Evolutionary conservation across 1,284 basidiomycete species (phyloP).

Genomic region (Pseudozyma thailandica): DNA sequence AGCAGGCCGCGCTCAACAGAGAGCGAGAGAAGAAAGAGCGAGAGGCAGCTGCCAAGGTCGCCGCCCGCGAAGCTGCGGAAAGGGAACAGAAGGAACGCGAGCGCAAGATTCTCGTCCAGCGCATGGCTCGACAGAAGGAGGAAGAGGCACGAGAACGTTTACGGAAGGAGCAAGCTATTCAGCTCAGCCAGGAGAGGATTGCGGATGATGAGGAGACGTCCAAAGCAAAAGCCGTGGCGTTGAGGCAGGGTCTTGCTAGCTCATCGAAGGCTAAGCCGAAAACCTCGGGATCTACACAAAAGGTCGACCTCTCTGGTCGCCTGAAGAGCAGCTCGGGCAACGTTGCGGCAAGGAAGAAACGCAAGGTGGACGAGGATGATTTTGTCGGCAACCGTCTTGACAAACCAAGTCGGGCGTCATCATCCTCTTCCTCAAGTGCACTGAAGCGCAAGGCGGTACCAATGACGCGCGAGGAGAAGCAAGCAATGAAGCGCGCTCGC

Average conservation of each 20-base stretch:
- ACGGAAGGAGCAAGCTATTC: constrained; percentile 28
- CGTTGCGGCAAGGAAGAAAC: constrained; percentile 14
- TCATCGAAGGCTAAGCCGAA: constrained; percentile 10
- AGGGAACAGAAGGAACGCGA: constrained; percentile 42
- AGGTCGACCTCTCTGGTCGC: constrained; percentile 31
- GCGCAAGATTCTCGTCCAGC: constrained; percentile 39
- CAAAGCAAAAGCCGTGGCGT: background rate
- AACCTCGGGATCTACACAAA: constrained; percentile 33
- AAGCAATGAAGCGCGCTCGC: constrained; percentile 34
- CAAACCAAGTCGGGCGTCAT: constrained; percentile 7
- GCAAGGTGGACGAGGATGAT: constrained; percentile 43
- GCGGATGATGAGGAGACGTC: constrained; percentile 7
- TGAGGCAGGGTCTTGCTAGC: background rate
- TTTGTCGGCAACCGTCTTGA: constrained; percentile 49
- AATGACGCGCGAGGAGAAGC: constrained; percentile 55
- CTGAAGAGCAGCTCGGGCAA: constrained; percentile 13
- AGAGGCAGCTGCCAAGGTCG: constrained; percentile 36
- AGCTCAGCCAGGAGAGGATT: constrained; percentile 8
- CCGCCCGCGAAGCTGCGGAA: constrained; percentile 39
- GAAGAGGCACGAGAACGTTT: constrained; percentile 35
- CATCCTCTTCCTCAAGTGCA: constrained; percentile 11
- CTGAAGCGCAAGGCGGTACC: constrained; percentile 26
- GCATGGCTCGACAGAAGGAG: constrained; percentile 40
- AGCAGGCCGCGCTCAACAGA: constrained; percentile 25
- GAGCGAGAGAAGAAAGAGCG: constrained; percentile 38